Percentiles rank a stretch among this genome's conserved stretches.
phyloP scores from a whole-genome alignment of 441 rosid species.

The Populus hybrid region DNA sequence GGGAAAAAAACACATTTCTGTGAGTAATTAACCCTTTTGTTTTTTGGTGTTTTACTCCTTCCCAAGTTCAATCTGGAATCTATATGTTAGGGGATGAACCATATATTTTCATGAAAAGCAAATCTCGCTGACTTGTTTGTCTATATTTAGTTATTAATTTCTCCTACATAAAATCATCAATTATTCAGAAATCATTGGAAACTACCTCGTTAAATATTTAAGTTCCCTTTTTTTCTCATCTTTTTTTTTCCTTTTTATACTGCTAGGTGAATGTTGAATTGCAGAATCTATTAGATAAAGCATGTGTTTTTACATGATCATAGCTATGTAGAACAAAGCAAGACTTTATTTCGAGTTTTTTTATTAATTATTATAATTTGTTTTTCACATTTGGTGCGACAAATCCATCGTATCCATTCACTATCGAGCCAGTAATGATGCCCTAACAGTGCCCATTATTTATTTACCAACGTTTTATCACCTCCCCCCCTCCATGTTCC shows the following conservation, averaged over 20 bases:
- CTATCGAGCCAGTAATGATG: background rate
- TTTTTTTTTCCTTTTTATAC: too few species aligned
- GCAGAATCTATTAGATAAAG: background rate
- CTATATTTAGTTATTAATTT: slow-evolving; percentile 14
- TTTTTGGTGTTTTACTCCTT: background rate
- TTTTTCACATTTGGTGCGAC: slow-evolving; percentile 22
- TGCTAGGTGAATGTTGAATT: background rate
- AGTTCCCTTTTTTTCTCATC: too few species aligned
- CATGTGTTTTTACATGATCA: background rate
- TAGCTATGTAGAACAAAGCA: background rate
- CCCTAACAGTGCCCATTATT: background rate
- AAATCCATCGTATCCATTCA: slow-evolving; percentile 16
- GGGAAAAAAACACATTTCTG: background rate
- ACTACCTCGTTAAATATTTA: background rate
- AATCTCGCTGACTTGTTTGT: slow-evolving; percentile 6
- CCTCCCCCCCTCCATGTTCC: slow-evolving; percentile 2
- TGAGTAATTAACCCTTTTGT: background rate
- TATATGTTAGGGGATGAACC: slow-evolving; percentile 33
- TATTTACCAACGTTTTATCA: slow-evolving; percentile 2
- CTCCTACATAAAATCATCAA: too few species aligned
- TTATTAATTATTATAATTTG: background rate
- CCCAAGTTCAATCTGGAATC: slow-evolving; percentile 15
- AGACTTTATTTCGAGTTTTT: background rate
- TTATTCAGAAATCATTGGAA: background rate
- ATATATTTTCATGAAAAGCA: slow-evolving; percentile 19